A percentile compares a stretch with the other conserved stretches of the same genome.
phyloP scores from a whole-genome alignment of 1,284 basidiomycete species.

The Coniophora puteana region DNA sequence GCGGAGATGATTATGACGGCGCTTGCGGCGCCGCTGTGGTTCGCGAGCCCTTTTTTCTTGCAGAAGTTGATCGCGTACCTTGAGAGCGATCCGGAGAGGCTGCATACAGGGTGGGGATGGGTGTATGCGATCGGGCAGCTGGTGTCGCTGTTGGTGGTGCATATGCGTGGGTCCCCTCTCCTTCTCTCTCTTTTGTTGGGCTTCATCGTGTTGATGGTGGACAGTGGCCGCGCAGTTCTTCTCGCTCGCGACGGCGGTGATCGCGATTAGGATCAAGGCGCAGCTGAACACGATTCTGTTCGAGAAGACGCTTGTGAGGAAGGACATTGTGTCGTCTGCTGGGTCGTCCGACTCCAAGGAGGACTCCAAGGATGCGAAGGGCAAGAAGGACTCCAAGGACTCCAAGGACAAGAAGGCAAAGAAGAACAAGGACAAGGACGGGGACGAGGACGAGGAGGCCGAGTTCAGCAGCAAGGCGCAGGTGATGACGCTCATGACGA shows the following conservation, averaged over 20 bases:
- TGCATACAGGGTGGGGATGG: slow-evolving; percentile 58
- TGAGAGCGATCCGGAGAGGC: slow-evolving; percentile 49
- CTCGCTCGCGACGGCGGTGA: slow-evolving; percentile 67
- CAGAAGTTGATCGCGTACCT: slow-evolving; percentile 65
- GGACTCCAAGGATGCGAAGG: slow-evolving; percentile 7
- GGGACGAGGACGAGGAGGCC: slow-evolving; percentile 57
- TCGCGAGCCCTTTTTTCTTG: slow-evolving; percentile 72
- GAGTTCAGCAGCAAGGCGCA: slow-evolving; percentile 89
- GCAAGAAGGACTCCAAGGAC: too few relatives aligned
- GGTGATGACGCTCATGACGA: slow-evolving; percentile 66
- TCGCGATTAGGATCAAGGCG: slow-evolving; percentile 71
- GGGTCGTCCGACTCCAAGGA: slow-evolving; percentile 24
- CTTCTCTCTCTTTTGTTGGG: too few relatives aligned
- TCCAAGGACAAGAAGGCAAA: slow-evolving; percentile 22
- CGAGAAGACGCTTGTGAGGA: slow-evolving; percentile 85
- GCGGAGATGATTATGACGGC: slow-evolving; percentile 52
- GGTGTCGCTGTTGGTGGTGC: slow-evolving; percentile 47
- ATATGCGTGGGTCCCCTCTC: slow-evolving; percentile 5
- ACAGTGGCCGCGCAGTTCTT: slow-evolving; percentile 53
- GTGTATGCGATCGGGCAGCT: slow-evolving; percentile 66
- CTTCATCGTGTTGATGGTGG: slow-evolving; percentile 1
- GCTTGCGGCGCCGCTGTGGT: slow-evolving; percentile 62
- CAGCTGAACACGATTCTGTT: slow-evolving; percentile 88
- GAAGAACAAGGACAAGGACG: slow-evolving; percentile 27
- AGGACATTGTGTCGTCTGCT: slow-evolving; percentile 74